Conservation (phyloP, 768 basidiomycete species). For the Clitopilus passeckerianus region DNA sequence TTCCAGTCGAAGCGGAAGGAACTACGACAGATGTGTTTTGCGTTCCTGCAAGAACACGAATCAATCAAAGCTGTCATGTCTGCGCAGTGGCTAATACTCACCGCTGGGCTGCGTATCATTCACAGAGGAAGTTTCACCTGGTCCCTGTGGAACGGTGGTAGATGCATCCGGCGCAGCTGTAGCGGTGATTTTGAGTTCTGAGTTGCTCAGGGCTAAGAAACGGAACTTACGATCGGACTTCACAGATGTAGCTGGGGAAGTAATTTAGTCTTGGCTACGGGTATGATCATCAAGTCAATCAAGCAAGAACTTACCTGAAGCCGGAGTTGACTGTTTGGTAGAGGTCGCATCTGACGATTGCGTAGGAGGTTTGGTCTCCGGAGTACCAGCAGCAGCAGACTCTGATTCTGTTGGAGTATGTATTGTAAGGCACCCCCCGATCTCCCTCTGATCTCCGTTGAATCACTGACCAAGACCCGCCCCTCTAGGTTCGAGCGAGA, state of each 20-base stretch:
- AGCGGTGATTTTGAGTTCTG: not conserved
- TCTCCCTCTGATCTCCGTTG: not conserved
- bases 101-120: not conserved
- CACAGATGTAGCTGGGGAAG: not conserved
- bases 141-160: not conserved
- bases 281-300: not conserved
- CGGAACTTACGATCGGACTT: not conserved
- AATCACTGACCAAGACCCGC: constrained; percentile 1
- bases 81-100: not conserved
- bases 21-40: not conserved
- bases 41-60: not conserved
- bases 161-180: not conserved
- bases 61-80: not conserved
- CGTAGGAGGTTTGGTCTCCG: not conserved
- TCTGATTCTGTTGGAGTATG: not conserved
- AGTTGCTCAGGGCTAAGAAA: not conserved
- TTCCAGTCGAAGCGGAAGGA: not conserved
- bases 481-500: not conserved
- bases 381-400: not conserved
- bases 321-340: not conserved
- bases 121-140: not conserved
- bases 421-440: not conserved
- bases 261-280: too few relatives aligned
- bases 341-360: not conserved
- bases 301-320: not conserved